Evolutionary conservation across 116 monocot genomes (phyloP), one percentile per base, ranked within the genome.

Genomic region (Posidonia oceanica): DNA sequence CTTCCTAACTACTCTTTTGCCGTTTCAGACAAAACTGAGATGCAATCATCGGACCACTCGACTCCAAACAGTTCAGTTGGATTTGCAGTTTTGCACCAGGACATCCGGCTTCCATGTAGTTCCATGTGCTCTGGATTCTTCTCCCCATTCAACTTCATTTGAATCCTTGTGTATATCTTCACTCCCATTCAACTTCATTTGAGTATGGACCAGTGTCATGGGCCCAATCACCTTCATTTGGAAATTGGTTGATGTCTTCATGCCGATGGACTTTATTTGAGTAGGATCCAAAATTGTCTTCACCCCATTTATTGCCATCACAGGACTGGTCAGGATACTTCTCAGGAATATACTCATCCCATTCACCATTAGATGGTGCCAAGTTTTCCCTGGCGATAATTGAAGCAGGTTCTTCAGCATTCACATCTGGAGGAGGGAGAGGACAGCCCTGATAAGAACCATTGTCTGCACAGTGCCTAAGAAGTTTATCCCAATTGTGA

Each of bases 371-470:
- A 44, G 65, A 40, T 17, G 44, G n/a, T 36, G 23, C 61, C 36
- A 14, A 29, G 36, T 4, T 61, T 61, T 14, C 61, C 36, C 29
- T 12, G 10, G 36, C 17, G 37, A 36, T 44, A 29, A 13, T 64
- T 23, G 40, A 37, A 22, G 62, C 16, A 38, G 63, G 17, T 54
- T 69, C 55, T 17, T 52, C 52, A 18, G 29, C n/a, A 37, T 62
- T 71, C 14, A 42, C 40, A 15, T 75, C 75, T 38, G 60, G 80
- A 3, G 64, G 63, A 38, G 67, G 85, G 14, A 82, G 74, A 54
- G 73, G 36, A 70, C 81, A 82, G 54, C 81, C 81, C 14, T 70
- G 66, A 59, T 82, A 82, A 3, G 81, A 82, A 42, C 69, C 77
- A 67, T 82, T 77, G 14, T 77, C 74, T 63, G 66, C 77, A 61